A percentile compares a stretch with the other conserved stretches of the same genome.
phyloP scores from a whole-genome alignment of 2,329 filamentous ascomycete genomes.

The Calonectria naviculata region DNA sequence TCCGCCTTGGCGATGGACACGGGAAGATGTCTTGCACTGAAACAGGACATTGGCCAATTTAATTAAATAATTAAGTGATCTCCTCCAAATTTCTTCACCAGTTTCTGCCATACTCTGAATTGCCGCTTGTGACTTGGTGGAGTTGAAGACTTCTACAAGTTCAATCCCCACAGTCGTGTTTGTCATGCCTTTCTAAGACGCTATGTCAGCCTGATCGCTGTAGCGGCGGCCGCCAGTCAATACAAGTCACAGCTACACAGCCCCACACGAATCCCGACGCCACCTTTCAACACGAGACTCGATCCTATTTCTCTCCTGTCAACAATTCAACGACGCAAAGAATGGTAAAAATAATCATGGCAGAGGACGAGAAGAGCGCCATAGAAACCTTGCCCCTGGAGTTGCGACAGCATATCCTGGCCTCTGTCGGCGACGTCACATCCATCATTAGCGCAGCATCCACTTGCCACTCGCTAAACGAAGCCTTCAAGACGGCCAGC shows the following conservation, averaged over 20 bases:
- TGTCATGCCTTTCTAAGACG: not conserved
- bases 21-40: no score
- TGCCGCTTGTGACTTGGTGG: no score
- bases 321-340: not conserved
- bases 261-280: not conserved
- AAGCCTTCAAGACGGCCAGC: not conserved
- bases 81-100: no score
- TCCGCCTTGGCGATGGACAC: no score
- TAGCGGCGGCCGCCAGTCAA: not conserved
- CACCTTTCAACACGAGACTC: not conserved
- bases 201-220: not conserved
- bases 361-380: not conserved
- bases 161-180: no score
- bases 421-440: not conserved
- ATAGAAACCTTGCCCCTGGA: not conserved
- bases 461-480: not conserved
- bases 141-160: no score
- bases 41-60: no score
- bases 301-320: not conserved
- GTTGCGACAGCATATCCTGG: not conserved
- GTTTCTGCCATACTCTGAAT: no score
- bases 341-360: not conserved
- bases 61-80: no score
- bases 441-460: not conserved
- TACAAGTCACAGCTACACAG: no score